A percentile compares a stretch with the other conserved stretches of the same genome.
These are phyloP conservation scores for Pseudogymnoascus sp. DNA, from an alignment of 2,329 filamentous ascomycete genomes.

Conservation along the genomic window DNA sequence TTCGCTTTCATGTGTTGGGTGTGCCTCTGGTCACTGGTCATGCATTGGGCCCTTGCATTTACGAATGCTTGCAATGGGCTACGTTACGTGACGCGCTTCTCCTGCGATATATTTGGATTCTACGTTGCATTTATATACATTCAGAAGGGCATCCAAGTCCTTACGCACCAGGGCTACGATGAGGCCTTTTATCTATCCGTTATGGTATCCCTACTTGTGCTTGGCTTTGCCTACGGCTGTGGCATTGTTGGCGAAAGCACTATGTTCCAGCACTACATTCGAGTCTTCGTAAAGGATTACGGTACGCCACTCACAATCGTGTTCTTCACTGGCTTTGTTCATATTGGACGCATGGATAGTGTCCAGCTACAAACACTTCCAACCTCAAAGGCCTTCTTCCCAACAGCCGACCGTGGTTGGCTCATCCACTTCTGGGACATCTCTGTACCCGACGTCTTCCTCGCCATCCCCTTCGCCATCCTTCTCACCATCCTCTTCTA, in stretches of 20 bases:
- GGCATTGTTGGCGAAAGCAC: conserved; percentile 61
- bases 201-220: conserved; percentile 66
- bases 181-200: conserved; percentile 70
- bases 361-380: conserved; percentile 64
- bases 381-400: conserved; percentile 68
- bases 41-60: conserved; percentile 76
- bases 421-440: conserved; percentile 77
- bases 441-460: conserved; percentile 62
- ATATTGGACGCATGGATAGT: conserved; percentile 71
- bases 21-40: conserved; percentile 75
- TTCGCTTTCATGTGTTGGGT: conserved; percentile 90
- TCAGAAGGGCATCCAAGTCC: conserved; percentile 82
- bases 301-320: conserved; percentile 74
- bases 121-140: conserved; percentile 89
- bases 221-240: conserved; percentile 67
- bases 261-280: conserved; percentile 65
- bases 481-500: conserved; percentile 79
- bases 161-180: conserved; percentile 62
- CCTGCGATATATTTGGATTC: conserved; percentile 89
- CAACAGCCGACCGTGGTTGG: conserved; percentile 66
- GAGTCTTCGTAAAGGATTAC: conserved; percentile 83
- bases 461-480: conserved; percentile 79
- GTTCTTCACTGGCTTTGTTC: conserved; percentile 85
- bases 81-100: conserved; percentile 84
- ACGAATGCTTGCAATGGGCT: conserved; percentile 83